Base-by-base conservation (phyloP, 2,329 filamentous ascomycete species). In the Rosellinia necatrix region DNA sequence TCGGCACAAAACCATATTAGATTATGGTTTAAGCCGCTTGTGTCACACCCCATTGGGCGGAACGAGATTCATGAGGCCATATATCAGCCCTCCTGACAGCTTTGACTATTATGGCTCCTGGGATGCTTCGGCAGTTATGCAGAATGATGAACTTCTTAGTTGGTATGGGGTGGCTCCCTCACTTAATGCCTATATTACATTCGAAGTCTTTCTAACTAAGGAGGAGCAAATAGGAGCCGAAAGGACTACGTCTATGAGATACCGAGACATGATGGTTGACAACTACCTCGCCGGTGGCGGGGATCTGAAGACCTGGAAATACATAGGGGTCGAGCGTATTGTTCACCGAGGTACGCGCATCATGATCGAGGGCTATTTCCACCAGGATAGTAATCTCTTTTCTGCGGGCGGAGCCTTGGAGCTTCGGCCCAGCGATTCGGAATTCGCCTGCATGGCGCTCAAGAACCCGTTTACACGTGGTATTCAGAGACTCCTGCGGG, bases 231-330 rank as follows among this genome's bases (percentile, higher is more conserved):
- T 41, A n/a, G 49, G 30, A 12, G 27, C 35, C 9, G 1, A n/a
- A 4, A 48, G 62, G 21, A 1, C 37, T 1, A 56, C 58, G 2
- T 21, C 17, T 1, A 64, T 63, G 62, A 37, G 35, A 1, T 47
- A 59, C 34, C 52, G 47, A 2, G 55, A 64, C 21, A 61, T 63
- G 47, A 49, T 63, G 44, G 46, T 63, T 5, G 58, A 59, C 29
- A 63, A 53, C 34, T 56, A 59, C 22, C 35, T 53, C 9, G 42
- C 43, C 4, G 60, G 58, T 0, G 50, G 60, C 5, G 58, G 55
- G 2, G 19, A 56, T 21, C 13, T 61, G 13, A 50, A 38, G 21
- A 56, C 49, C 3, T 49, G 53, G 52, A 37, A 30, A 24, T 59
- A 38, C 4, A 42, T 61, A 10, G 62, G 49, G 3, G 32, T 15